Percentiles rank a stretch among this genome's conserved stretches.
These are phyloP conservation scores for Aspergillus pseudoglaucus DNA, from an alignment of 2,329 filamentous ascomycete species.

Conservation along the genomic window DNA sequence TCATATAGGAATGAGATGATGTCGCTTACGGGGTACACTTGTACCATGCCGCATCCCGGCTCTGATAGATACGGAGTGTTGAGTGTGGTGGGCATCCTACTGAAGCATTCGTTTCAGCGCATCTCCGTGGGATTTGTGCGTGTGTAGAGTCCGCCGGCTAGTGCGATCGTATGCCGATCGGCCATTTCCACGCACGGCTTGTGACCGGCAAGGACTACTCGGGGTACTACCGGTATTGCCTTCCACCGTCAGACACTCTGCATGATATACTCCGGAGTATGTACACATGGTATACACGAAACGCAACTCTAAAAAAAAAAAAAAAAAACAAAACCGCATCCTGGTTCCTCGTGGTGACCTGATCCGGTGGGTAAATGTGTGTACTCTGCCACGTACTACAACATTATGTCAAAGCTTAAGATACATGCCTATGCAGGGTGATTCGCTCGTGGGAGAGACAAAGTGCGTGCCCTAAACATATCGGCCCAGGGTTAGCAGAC, in stretches of 20 bases:
- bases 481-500: background rate
- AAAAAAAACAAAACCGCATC: no score
- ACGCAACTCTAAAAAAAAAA: no score
- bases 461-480: background rate
- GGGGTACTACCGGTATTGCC: background rate
- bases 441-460: background rate
- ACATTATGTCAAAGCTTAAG: background rate
- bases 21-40: no score
- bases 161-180: no score
- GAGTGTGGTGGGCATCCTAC: no score
- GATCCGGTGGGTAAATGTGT: no score
- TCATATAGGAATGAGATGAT: background rate
- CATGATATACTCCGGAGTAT: background rate
- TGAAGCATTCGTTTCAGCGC: background rate
- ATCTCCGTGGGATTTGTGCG: background rate
- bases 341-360: no score
- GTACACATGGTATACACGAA: no score
- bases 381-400: background rate
- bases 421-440: background rate
- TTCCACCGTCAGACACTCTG: background rate
- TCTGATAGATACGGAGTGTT: no score
- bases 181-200: no score
- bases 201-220: background rate
- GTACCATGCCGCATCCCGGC: no score
- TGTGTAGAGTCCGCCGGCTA: no score